Percentiles rank a stretch among this genome's conserved stretches.
Conservation (phyloP, 768 basidiomycete species). For the Roridomyces roridus region DNA sequence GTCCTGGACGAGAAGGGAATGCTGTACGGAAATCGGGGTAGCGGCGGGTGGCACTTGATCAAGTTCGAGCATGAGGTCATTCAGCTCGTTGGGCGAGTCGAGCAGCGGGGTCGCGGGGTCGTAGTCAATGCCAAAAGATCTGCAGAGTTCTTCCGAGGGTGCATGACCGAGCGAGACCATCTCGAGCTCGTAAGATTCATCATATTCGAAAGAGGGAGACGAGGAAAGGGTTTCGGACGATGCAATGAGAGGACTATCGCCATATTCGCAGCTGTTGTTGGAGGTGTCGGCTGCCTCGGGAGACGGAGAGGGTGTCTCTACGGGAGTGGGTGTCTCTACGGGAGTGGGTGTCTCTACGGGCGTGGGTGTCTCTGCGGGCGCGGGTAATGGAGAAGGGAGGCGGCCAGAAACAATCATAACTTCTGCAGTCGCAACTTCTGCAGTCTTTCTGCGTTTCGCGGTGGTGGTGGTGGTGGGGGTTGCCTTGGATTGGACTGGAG, state of each 20-base stretch:
- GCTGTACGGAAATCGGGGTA: not conserved
- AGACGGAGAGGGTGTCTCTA: too few species aligned
- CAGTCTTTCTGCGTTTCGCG: not conserved
- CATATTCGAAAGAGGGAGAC: conserved; percentile 15
- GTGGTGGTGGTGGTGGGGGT: not conserved
- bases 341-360: too few species aligned
- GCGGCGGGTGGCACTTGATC: not conserved
- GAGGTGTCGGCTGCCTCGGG: conserved; percentile 7
- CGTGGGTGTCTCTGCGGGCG: too few species aligned
- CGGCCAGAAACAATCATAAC: too few species aligned
- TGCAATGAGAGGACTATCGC: conserved; percentile 9
- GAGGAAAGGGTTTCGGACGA: conserved; percentile 2
- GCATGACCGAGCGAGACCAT: conserved; percentile 1
- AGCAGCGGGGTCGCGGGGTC: not conserved
- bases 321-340: too few species aligned
- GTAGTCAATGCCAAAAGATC: conserved; percentile 11
- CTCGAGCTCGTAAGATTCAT: conserved; percentile 5
- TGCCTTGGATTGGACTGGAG: not conserved
- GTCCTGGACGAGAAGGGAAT: conserved; percentile 11
- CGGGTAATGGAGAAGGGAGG: too few species aligned
- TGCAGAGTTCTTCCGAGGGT: conserved; percentile 9
- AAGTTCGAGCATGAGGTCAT: conserved; percentile 9
- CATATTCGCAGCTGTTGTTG: conserved; percentile 1
- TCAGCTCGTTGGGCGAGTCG: conserved; percentile 7
- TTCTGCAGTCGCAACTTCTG: too few species aligned